Evolutionary conservation across 2,329 filamentous ascomycete species (phyloP), one percentile per base, ranked within the genome.

Genomic region (Raffaelea deltoideospora): DNA sequence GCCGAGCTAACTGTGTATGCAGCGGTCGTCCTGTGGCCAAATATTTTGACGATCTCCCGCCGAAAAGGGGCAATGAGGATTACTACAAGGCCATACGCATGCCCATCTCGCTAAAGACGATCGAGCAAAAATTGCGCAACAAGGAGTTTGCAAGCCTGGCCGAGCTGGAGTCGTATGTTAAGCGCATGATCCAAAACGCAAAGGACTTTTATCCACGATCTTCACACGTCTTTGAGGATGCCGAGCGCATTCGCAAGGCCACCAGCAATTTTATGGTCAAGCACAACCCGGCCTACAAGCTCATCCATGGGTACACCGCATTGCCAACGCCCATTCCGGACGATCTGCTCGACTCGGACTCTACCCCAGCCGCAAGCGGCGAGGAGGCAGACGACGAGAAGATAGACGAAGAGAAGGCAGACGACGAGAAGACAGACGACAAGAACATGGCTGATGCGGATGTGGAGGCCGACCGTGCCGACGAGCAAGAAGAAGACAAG

Each of bases 261-360:
- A 67, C 88, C 29, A 87, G 81, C 53, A 88, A 87, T 50, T 85
- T 76, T 54, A 93, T 93, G 85, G 79, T 77, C 38, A 81, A 81
- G 54, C 70, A 79, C 47, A 93, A 94, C 48, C 85, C 86, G 13
- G 83, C 82, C 14, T 93, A 93, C 55, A 72, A 74, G 43, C 60
- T 72, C 44, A 63, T 66, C 14, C 65, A 69, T 19, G 62, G 61
- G 33, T 90, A 92, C 50, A 67, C 72, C 41, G 79, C 81, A 5
- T 65, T 79, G 32, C 71, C 84, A 6, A 85, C 83, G 1, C 81
- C 84, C 0, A 64, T 87, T 14, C 79, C 79, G 1, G 63, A 65
- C n/a, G 64, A 72, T 15, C 56, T 59, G 5, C 31, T 35, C 3
- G 40, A 41, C 11, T 37, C 44, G 0, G 47, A 48, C 15, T 43